Percentiles rank a stretch among this genome's conserved stretches.
Conservation (phyloP, 148 eudicot genomes). For the Rhododendron ovatum region DNA sequence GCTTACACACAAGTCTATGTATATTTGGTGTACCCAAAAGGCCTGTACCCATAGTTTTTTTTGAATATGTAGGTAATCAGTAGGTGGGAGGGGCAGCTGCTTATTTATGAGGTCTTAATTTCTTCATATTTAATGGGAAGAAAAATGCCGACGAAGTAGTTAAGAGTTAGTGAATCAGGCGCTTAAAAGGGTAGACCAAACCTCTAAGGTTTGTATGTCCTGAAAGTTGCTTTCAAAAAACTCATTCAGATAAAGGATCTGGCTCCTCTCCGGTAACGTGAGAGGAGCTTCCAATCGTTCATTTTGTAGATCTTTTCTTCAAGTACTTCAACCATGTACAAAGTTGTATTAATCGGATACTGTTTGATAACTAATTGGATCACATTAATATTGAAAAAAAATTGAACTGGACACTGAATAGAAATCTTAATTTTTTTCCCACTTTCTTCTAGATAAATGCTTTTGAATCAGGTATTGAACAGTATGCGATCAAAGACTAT, state of each 20-base stretch:
- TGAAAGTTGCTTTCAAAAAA: not conserved
- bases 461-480: too few species aligned
- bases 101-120: not conserved
- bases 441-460: too few species aligned
- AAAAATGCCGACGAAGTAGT: not conserved
- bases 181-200: not conserved
- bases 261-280: too few species aligned
- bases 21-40: not conserved
- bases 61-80: not conserved
- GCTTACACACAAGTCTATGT: not conserved
- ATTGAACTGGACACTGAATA: too few species aligned
- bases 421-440: too few species aligned
- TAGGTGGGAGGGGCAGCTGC: not conserved
- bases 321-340: not conserved
- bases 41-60: not conserved
- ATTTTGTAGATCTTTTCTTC: too few species aligned
- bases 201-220: not conserved
- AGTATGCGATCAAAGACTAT: too few species aligned
- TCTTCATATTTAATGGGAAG: not conserved
- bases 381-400: too few species aligned
- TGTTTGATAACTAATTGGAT: not conserved
- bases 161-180: not conserved
- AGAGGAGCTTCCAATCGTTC: not conserved
- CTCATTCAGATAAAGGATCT: too few species aligned
- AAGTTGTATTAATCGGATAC: not conserved